Percentiles rank a stretch among this genome's conserved stretches.
Conservation (phyloP, 1,139 yeast species). For the Protomyces gravidus region DNA sequence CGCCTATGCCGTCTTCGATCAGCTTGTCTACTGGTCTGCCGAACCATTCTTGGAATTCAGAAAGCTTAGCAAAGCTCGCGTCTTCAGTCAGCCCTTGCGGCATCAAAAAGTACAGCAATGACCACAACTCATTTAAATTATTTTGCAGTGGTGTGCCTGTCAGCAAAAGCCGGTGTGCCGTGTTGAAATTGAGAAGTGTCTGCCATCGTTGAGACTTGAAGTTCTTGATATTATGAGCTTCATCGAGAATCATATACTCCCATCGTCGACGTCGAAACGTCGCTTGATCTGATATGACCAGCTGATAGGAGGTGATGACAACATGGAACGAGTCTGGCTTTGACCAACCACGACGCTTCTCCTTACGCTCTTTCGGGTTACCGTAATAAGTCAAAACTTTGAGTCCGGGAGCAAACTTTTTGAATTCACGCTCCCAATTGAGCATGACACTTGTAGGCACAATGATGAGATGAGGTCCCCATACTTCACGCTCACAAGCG, state of each 20-base stretch:
- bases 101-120: slow-evolving; percentile 81
- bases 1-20: slow-evolving; percentile 68
- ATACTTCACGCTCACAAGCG: slow-evolving; percentile 86
- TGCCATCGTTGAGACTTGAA: slow-evolving; percentile 97
- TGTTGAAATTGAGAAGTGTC: slow-evolving; percentile 86
- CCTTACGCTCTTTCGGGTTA: slow-evolving; percentile 94
- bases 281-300: slow-evolving; percentile 93
- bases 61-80: slow-evolving; percentile 92
- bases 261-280: slow-evolving; percentile 87
- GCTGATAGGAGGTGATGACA: slow-evolving; percentile 92
- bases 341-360: slow-evolving; percentile 96
- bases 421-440: slow-evolving; percentile 99
- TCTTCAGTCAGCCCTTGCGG: slow-evolving; percentile 63
- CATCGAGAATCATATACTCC: slow-evolving; percentile 96
- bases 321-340: slow-evolving; percentile 94
- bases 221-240: slow-evolving; percentile 96
- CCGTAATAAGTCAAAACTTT: slow-evolving; percentile 95
- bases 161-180: slow-evolving; percentile 75
- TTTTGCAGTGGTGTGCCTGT: slow-evolving; percentile 97
- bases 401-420: slow-evolving; percentile 96
- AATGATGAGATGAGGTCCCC: slow-evolving; percentile 97
- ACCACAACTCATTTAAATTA: slow-evolving; percentile 81
- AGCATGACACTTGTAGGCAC: slow-evolving; percentile 99
- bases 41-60: slow-evolving; percentile 97
- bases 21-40: slow-evolving; percentile 93